Conservation (phyloP, 2,329 filamentous ascomycete genomes). For the Penicillium sclerotiorum region DNA sequence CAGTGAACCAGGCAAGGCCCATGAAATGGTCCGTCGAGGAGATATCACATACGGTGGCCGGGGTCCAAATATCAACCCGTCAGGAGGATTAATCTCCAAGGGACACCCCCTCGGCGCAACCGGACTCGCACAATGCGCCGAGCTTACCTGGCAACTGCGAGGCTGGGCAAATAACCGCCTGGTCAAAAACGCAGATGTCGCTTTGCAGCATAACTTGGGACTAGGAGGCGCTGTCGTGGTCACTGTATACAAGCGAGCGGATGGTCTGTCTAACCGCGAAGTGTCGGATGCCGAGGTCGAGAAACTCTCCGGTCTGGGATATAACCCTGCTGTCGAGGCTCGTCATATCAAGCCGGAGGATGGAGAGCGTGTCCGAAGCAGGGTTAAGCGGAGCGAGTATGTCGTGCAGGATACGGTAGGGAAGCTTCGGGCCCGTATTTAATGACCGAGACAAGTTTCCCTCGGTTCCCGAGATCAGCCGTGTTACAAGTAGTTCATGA, state of each 20-base stretch:
- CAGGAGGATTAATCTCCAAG: constrained; percentile 90
- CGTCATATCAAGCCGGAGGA: constrained; percentile 83
- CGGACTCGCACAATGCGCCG: constrained; percentile 91
- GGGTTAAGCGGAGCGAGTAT: constrained; percentile 69
- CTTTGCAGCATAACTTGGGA: constrained; percentile 90
- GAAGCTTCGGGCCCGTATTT: constrained; percentile 21
- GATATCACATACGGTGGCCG: constrained; percentile 87
- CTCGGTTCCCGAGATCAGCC: not conserved
- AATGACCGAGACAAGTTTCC: not conserved
- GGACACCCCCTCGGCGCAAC: constrained; percentile 92
- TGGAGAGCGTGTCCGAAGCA: constrained; percentile 68
- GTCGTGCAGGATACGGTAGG: constrained; percentile 54
- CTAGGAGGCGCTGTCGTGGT: constrained; percentile 88
- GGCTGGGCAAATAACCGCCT: constrained; percentile 95
- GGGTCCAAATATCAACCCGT: constrained; percentile 79
- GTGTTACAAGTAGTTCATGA: too few species aligned
- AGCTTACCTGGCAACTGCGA: constrained; percentile 91
- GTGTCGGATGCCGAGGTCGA: constrained; percentile 66
- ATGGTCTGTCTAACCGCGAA: constrained; percentile 65
- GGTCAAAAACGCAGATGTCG: constrained; percentile 67
- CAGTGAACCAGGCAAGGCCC: constrained; percentile 77
- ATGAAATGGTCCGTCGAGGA: constrained; percentile 82
- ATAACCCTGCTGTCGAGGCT: constrained; percentile 88
- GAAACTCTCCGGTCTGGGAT: constrained; percentile 70
- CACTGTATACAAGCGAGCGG: constrained; percentile 84